Evolutionary conservation across 163 green algal species (phyloP).

Genomic region (Chlamydomonas reinhardtii): DNA sequence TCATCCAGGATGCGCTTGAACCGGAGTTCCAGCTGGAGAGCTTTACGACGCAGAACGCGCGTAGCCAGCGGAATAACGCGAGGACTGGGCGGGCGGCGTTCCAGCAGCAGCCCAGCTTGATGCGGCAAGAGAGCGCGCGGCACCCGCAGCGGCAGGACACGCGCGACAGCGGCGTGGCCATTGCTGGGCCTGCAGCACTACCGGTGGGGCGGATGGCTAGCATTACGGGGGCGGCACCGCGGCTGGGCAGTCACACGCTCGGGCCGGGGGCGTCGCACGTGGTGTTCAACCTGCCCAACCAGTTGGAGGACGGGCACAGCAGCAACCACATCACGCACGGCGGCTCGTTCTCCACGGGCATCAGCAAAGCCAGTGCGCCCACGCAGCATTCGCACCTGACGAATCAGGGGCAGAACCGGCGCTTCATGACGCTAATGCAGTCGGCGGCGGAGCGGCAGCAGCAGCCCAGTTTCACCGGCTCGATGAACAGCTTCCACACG

Average conservation of each 20-base stretch:
- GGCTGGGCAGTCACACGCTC: slow-evolving; percentile 37
- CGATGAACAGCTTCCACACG: slow-evolving; percentile 26
- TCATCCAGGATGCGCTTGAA: slow-evolving; percentile 46
- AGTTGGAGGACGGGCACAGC: slow-evolving; percentile 4
- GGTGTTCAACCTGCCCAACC: slow-evolving; percentile 46
- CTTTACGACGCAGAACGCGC: slow-evolving; percentile 49
- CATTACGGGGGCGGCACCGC: slow-evolving; percentile 24
- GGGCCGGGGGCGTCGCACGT: neutral
- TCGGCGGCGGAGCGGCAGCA: slow-evolving; percentile 24
- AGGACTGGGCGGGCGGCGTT: neutral
- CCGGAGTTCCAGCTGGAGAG: slow-evolving; percentile 53
- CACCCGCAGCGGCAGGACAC: slow-evolving; percentile 37
- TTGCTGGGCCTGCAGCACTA: slow-evolving; percentile 1
- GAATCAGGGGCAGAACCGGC: slow-evolving; percentile 39
- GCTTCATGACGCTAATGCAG: slow-evolving; percentile 53
- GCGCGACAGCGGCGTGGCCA: slow-evolving; percentile 35
- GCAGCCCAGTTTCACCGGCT: slow-evolving; percentile 40
- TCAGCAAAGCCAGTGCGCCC: neutral
- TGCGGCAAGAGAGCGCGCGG: slow-evolving; percentile 17
- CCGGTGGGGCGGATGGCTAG: slow-evolving; percentile 30
- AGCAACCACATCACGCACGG: neutral
- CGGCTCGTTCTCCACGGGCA: slow-evolving; percentile 25
- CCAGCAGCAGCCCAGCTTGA: slow-evolving; percentile 24
- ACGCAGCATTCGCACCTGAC: slow-evolving; percentile 29
- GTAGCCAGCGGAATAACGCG: slow-evolving; percentile 41